These are phyloP conservation scores for Melanogaster broomeanus DNA, from an alignment of 768 basidiomycete genomes.

Conservation along the genomic window DNA sequence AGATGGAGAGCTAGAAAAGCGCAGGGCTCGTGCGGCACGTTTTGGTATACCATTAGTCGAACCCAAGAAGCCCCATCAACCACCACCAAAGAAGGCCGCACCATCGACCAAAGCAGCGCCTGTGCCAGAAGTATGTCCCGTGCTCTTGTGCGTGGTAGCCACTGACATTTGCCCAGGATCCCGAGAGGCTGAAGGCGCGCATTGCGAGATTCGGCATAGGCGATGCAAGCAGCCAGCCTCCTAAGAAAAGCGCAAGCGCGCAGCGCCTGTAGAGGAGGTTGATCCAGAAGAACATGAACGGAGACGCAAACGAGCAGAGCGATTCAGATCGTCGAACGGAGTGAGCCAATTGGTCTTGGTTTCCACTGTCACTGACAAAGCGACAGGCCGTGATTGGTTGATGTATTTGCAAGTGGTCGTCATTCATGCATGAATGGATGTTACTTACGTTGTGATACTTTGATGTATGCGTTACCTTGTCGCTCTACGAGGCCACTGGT, in stretches of 20 bases:
- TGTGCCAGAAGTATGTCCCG: not conserved
- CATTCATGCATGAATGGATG: not conserved
- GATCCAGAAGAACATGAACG: conserved; percentile 61
- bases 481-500: not conserved
- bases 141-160: not conserved
- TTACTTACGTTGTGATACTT: not conserved
- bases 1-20: conserved; percentile 57
- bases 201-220: conserved; percentile 55
- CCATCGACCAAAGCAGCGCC: conserved; percentile 1
- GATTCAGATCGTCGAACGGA: conserved; percentile 45
- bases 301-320: conserved; percentile 62
- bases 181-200: conserved; percentile 51
- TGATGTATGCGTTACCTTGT: not conserved
- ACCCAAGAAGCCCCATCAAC: conserved; percentile 33
- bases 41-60: conserved; percentile 67
- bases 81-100: conserved; percentile 16
- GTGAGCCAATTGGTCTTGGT: not conserved
- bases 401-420: not conserved
- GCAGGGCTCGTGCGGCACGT: conserved; percentile 63
- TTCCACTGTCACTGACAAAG: not conserved
- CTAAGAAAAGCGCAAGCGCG: conserved; percentile 27
- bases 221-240: conserved; percentile 31
- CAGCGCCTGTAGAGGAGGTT: conserved; percentile 43
- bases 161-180: conserved; percentile 37
- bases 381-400: not conserved